A percentile compares a stretch with the other conserved stretches of the same genome.
phyloP scores from a whole-genome alignment of 768 basidiomycete species.

The Mycena rosella region DNA sequence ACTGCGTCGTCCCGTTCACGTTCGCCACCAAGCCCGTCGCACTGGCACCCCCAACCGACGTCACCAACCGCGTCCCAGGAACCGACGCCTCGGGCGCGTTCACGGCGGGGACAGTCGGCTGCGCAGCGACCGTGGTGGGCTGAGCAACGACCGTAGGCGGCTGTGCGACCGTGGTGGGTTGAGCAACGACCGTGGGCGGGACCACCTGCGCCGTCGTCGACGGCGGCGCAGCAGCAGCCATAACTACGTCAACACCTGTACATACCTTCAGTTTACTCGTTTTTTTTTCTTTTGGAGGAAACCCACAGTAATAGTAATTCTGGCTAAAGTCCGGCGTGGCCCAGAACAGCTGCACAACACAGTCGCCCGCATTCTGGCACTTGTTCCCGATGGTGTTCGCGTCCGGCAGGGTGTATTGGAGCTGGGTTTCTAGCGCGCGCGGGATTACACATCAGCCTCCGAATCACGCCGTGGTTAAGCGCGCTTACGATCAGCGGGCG shows the following conservation, averaged over 20 bases:
- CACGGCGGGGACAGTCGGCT: background rate
- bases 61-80: slow-evolving; percentile 13
- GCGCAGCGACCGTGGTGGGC: background rate
- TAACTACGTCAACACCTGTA: slow-evolving; percentile 33
- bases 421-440: slow-evolving; percentile 14
- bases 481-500: slow-evolving; percentile 29
- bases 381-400: slow-evolving; percentile 30
- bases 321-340: slow-evolving; percentile 35
- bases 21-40: slow-evolving; percentile 16
- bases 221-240: slow-evolving; percentile 21
- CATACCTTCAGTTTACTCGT: no score
- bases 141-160: background rate
- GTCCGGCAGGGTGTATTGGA: slow-evolving; percentile 32
- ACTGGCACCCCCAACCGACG: slow-evolving; percentile 12
- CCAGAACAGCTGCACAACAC: slow-evolving; percentile 36
- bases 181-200: background rate
- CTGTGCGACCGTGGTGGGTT: slow-evolving; percentile 1
- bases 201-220: background rate
- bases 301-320: slow-evolving; percentile 36
- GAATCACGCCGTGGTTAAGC: background rate
- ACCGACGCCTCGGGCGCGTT: slow-evolving; percentile 1
- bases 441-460: background rate
- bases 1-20: slow-evolving; percentile 7
- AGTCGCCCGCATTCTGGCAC: slow-evolving; percentile 33
- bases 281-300: no score